phyloP scores from a whole-genome alignment of 2,329 filamentous ascomycete species.

The Davidsoniella eucalypti region DNA sequence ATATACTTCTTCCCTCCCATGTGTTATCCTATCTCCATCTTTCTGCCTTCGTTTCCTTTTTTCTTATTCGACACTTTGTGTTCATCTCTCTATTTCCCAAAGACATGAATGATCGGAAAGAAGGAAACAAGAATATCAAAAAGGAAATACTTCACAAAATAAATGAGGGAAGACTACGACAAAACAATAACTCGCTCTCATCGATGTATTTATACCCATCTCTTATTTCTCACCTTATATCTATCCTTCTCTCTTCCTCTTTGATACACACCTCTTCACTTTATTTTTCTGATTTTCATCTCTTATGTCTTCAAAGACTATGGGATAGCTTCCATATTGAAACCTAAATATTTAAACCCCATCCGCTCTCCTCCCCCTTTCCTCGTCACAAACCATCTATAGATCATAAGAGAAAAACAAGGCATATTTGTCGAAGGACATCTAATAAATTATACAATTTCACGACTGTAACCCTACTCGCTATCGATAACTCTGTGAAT shows the following conservation, averaged over 20 bases:
- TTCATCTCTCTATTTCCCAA: no score
- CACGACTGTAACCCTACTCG: no score
- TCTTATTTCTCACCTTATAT: neutral
- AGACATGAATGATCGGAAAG: no score
- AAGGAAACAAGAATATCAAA: no score
- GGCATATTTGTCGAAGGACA: conserved; percentile 6
- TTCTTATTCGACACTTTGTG: neutral
- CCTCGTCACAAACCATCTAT: conserved; percentile 5
- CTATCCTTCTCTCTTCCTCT: neutral
- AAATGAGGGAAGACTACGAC: no score
- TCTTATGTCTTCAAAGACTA: neutral
- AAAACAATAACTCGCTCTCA: neutral
- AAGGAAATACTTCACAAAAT: no score
- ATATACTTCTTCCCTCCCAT: neutral
- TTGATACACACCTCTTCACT: neutral
- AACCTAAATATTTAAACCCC: conserved; percentile 1
- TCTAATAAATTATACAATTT: conserved; percentile 4
- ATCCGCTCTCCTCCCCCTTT: neutral
- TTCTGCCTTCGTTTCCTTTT: neutral
- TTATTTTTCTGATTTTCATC: neutral
- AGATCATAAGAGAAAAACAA: conserved; percentile 12
- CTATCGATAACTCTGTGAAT: no score
- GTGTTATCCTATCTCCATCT: no score
- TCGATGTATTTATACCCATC: no score
- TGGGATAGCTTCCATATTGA: neutral